Evolutionary conservation across 306 rosid species (phyloP).

Genomic region (Lathyrus oleraceus): DNA sequence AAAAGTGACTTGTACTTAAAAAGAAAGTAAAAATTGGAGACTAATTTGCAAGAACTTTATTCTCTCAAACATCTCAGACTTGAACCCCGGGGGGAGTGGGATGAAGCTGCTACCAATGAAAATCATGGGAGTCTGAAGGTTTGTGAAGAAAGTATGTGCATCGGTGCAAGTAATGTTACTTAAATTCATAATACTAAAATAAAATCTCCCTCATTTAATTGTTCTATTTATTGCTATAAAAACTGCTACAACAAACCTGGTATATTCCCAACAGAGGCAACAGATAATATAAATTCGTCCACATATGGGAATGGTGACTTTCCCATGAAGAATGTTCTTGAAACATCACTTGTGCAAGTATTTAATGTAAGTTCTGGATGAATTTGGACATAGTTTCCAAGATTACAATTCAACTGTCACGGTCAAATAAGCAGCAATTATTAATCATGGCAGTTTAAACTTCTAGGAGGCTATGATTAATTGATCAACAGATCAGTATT

Average conservation of each 20-base stretch:
- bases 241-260: conserved; percentile 51
- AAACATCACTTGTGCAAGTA: conserved; percentile 49
- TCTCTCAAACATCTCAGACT: background rate
- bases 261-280: conserved; percentile 66
- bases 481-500: conserved; percentile 3
- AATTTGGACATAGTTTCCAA: conserved; percentile 37
- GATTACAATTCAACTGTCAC: conserved; percentile 57
- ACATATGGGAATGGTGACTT: conserved; percentile 81
- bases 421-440: conserved; percentile 19
- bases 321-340: conserved; percentile 67
- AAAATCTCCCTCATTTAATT: background rate
- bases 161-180: background rate
- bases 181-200: conserved; percentile 6
- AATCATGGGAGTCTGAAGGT: background rate
- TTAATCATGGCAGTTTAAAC: conserved; percentile 6
- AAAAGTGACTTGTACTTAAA: background rate
- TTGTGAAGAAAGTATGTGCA: background rate
- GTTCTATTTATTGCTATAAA: conserved; percentile 11
- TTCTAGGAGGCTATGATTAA: conserved; percentile 9
- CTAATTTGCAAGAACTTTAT: background rate
- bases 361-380: conserved; percentile 43
- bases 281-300: conserved; percentile 68
- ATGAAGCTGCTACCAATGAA: conserved; percentile 7
- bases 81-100: background rate
- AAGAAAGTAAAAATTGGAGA: conserved; percentile 4